Evolutionary conservation across 495 filamentous ascomycete genomes (phyloP), one percentile per base, ranked within the genome.

Genomic region (Neurospora sp.): DNA sequence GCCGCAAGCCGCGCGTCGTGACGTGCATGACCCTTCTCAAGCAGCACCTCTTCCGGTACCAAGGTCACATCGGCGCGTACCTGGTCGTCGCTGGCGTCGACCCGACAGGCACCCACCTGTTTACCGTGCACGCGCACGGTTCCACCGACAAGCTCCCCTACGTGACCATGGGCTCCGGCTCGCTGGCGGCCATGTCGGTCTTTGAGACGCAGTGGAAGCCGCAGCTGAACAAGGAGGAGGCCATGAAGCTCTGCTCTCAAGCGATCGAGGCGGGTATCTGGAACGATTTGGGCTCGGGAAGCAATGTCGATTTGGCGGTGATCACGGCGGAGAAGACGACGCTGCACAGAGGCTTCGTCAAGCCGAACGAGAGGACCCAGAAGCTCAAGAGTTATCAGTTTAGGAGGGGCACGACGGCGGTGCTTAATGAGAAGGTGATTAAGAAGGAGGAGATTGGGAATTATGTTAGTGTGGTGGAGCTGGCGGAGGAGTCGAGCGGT

Each of bases 11-110:
- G 27, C 92, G 96, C 74, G 96, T 99, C 72, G 94, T 97, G 72
- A 99, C 96, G 61, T 97, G 94, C 87, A 99, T 99, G 96, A 99
- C 96, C 14, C 92, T 99, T 86, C 91, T 99, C 69, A 99, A 99
- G 87, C 96, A 99, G 83, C 95, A 98, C 83, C 91, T 99, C 73
- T 99, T 98, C 91, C 90, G 92, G 74, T 92, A 99, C 86, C 94
- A 99, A 81, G 96, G 96, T 71, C 89, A 99, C 85, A 97, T 99
- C 75, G 96, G 96, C 73, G 96, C 96, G 53, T 99, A 99, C 83
- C 90, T 99, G 53, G 96, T 99, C 20, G 94, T 99, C 69, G 96
- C 96, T 3, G 96, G 96, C 73, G 94, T 97, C 72, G 96, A 99
- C 83, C 95, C 96, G 10, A 99, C 96, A 8, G 96, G 96, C 73